These are phyloP conservation scores for Linum tenue DNA, from an alignment of 345 rosid species.

Conservation along the genomic window DNA sequence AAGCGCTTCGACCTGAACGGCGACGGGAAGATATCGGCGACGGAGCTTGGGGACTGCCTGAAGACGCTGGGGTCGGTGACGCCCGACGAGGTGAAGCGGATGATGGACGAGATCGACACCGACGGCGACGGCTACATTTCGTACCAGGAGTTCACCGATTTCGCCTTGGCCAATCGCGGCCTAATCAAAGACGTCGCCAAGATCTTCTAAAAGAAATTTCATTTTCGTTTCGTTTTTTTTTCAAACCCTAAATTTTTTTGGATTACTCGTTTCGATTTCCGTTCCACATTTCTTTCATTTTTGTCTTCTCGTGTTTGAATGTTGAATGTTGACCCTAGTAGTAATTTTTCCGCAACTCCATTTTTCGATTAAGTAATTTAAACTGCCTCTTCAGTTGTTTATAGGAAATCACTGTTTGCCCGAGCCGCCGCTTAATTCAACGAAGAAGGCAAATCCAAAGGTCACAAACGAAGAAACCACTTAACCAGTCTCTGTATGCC, in stretches of 20 bases:
- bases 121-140: slow-evolving; percentile 89
- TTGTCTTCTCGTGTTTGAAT: neutral
- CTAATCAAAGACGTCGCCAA: slow-evolving; percentile 84
- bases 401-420: no score
- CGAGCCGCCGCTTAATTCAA: no score
- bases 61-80: slow-evolving; percentile 62
- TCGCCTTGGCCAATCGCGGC: slow-evolving; percentile 69
- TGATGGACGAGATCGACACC: slow-evolving; percentile 90
- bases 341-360: no score
- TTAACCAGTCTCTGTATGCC: no score
- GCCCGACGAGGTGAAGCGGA: slow-evolving; percentile 45
- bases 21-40: slow-evolving; percentile 67
- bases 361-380: no score
- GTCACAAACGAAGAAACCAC: no score
- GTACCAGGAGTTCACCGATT: slow-evolving; percentile 48
- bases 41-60: slow-evolving; percentile 69
- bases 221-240: neutral
- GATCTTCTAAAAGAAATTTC: slow-evolving; percentile 35
- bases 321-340: no score
- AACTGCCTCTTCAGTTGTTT: no score
- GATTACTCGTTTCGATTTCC: neutral
- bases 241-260: neutral
- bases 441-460: no score
- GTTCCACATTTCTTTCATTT: neutral
- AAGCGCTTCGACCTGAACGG: slow-evolving; percentile 73